Base-by-base conservation (phyloP, 495 filamentous ascomycete genomes). In the Neurospora africana region DNA sequence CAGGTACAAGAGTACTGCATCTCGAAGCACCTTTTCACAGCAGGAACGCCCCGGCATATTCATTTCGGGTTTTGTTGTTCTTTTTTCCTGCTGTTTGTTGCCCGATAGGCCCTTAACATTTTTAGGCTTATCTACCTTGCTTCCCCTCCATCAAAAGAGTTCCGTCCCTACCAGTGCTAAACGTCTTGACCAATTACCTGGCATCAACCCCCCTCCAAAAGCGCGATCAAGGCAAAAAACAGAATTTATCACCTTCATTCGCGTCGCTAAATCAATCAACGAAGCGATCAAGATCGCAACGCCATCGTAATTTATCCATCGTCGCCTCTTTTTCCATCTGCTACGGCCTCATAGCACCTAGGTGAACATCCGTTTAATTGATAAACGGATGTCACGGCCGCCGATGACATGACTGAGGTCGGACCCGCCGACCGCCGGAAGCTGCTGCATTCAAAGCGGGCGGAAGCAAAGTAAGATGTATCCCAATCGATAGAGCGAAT, bases 241-340 rank as follows among this genome's bases (percentile, higher is more conserved):
- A 78, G 79, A 76, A 78, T 80, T 80, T 79, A 79, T 73, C 74
- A 68, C 72, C 72, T 75, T 72, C 70, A 70, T 70, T 74, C 71
- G 75, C 73, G 68, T 69, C 69, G 39, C 47, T 70, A 72, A 75
- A 58, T 77, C 76, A 79, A 78, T 77, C 75, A 75, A 75, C 47
- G 70, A 69, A 75, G 78, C 69, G 75, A 75, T 68, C 82, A 68
- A 84, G 80, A 72, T 89, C 86, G 71, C 89, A 89, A 76, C 89
- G 88, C 91, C 91, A 93, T 77, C 93, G 89, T 68, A 79, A 86
- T 89, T 77, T 84, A 89, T 91, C 89, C 74, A 69, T 78, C 81
- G 69, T 72, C 74, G 85, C 80, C 68, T 70, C 69, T 5, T 33
- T 43, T 70, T 76, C 71, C 81, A 79, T 82, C 78, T 69, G 15